Evolutionary conservation across 2,329 filamentous ascomycete species (phyloP).

Genomic region (Alternaria gansuensis): DNA sequence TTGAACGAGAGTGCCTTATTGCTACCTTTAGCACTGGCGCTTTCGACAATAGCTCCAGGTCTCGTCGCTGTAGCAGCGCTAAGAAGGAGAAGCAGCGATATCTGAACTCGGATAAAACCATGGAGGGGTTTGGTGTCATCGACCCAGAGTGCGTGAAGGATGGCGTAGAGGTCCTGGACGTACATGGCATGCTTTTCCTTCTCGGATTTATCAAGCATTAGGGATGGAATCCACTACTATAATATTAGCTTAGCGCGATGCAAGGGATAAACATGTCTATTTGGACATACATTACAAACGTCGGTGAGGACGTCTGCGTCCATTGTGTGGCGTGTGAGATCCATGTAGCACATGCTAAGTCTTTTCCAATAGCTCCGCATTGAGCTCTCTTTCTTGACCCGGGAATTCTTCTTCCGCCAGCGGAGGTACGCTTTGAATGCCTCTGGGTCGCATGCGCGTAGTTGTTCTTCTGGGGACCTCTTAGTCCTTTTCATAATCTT

Average conservation of each 20-base stretch:
- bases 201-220: conserved; percentile 29
- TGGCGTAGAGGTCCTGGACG: conserved; percentile 34
- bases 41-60: conserved; percentile 26
- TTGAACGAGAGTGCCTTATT: conserved; percentile 29
- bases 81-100: conserved; percentile 34
- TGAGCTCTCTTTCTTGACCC: conserved; percentile 26
- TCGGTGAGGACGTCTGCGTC: conserved; percentile 24
- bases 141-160: conserved; percentile 32
- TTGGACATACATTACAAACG: conserved; percentile 28
- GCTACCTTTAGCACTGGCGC: conserved; percentile 5
- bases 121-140: conserved; percentile 30
- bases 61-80: conserved; percentile 32
- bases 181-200: conserved; percentile 36
- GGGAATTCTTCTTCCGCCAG: conserved; percentile 24
- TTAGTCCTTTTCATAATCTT: conserved; percentile 21
- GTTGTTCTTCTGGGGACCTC: conserved; percentile 21
- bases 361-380: conserved; percentile 29
- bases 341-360: conserved; percentile 23
- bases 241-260: conserved; percentile 24
- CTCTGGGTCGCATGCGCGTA: conserved; percentile 24
- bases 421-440: conserved; percentile 31
- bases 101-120: conserved; percentile 29
- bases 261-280: conserved; percentile 12
- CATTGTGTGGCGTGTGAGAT: conserved; percentile 23
- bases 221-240: conserved; percentile 28